phyloP scores from a whole-genome alignment of 2,329 filamentous ascomycete species.

The Fusarium globosum region DNA sequence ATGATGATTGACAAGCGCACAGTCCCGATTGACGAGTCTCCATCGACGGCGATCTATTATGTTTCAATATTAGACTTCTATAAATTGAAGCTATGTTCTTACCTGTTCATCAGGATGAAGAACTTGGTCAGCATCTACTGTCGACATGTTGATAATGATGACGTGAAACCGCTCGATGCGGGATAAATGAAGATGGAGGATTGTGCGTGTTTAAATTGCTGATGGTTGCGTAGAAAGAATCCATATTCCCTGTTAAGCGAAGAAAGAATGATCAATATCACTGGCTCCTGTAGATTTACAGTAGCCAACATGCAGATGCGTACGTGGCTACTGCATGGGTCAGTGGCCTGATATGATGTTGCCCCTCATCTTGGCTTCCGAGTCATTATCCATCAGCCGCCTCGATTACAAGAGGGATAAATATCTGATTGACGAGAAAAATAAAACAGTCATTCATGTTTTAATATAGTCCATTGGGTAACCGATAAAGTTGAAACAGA shows the following conservation, averaged over 20 bases:
- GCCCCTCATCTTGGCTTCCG: neutral
- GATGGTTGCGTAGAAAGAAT: rapidly evolving
- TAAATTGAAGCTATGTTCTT: rapidly evolving
- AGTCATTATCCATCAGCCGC: neutral
- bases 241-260: neutral
- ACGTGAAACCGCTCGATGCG: no score
- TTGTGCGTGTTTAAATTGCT: neutral
- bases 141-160: neutral
- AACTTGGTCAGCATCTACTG: neutral
- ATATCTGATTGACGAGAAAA: neutral
- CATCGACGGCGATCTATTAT: no score
- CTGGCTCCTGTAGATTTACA: neutral
- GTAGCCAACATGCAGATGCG: neutral
- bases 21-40: no score
- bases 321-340: neutral
- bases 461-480: neutral
- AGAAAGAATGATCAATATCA: neutral
- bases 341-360: neutral
- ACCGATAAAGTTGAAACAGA: neutral
- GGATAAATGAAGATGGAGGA: no score
- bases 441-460: no score
- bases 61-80: no score
- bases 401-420: neutral
- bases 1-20: no score
- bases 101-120: neutral